phyloP scores from a whole-genome alignment of 306 rosid species.

The Notholithocarpus densiflorus region DNA sequence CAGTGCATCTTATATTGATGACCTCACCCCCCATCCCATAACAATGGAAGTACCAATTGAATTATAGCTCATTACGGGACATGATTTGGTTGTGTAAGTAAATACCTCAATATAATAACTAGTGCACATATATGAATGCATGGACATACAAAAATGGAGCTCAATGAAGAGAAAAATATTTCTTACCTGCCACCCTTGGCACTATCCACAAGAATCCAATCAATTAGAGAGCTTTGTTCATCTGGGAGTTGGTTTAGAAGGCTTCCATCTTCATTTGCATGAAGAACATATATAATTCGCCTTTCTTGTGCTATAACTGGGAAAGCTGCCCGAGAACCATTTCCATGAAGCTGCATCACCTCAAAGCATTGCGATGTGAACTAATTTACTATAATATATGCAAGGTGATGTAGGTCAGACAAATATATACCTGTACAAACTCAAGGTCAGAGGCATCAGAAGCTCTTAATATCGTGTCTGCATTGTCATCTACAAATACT shows the following conservation, averaged over 20 bases:
- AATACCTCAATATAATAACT: background rate
- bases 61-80: background rate
- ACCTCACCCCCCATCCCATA: too few relatives aligned
- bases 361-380: slow-evolving; percentile 17
- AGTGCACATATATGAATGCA: background rate
- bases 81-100: background rate
- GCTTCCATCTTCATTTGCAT: slow-evolving; percentile 68
- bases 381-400: slow-evolving; percentile 2
- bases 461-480: slow-evolving; percentile 63
- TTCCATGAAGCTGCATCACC: slow-evolving; percentile 83
- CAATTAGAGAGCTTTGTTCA: slow-evolving; percentile 66
- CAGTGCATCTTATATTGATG: too few relatives aligned
- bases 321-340: slow-evolving; percentile 66
- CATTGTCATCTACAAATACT: slow-evolving; percentile 84
- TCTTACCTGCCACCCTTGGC: slow-evolving; percentile 84
- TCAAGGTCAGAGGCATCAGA: slow-evolving; percentile 72
- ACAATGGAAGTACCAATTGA: too few relatives aligned
- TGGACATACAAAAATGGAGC: background rate
- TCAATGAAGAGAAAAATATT: slow-evolving; percentile 13
- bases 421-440: slow-evolving; percentile 61
- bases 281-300: slow-evolving; percentile 80
- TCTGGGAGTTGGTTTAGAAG: slow-evolving; percentile 59
- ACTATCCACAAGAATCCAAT: slow-evolving; percentile 83
- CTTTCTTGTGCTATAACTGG: slow-evolving; percentile 44
- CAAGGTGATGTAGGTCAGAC: background rate